Conservation (phyloP, 1,139 yeast genomes). For the Yamadazyma aaseri region DNA sequence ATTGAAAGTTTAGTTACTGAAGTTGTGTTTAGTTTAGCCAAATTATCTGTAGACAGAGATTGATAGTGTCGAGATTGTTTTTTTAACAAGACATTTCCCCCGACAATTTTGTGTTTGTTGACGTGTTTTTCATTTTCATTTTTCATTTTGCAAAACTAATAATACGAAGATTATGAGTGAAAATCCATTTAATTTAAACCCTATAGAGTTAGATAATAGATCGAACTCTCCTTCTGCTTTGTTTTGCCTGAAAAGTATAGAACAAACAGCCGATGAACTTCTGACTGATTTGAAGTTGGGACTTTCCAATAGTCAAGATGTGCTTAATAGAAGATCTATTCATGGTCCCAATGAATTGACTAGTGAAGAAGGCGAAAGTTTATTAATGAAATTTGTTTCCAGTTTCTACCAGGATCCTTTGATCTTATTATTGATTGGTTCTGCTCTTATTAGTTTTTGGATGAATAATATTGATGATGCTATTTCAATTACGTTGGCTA, state of each 20-base stretch:
- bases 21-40: too few relatives aligned
- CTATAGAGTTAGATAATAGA: slow-evolving; percentile 13
- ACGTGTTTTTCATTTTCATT: too few relatives aligned
- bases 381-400: slow-evolving; percentile 65
- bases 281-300: slow-evolving; percentile 63
- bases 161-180: slow-evolving; percentile 26
- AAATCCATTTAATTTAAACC: slow-evolving; percentile 28
- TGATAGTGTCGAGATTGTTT: too few relatives aligned
- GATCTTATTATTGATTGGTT: slow-evolving; percentile 80
- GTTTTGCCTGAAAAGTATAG: slow-evolving; percentile 57
- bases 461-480: slow-evolving; percentile 97
- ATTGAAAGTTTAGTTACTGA: too few relatives aligned
- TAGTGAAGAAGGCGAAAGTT: slow-evolving; percentile 72
- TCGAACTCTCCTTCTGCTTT: slow-evolving; percentile 46
- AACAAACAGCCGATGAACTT: slow-evolving; percentile 60
- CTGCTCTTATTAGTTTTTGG: slow-evolving; percentile 78
- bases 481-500: slow-evolving; percentile 82
- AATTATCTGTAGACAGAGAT: too few relatives aligned
- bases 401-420: slow-evolving; percentile 88
- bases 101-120: too few relatives aligned
- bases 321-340: slow-evolving; percentile 62
- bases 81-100: too few relatives aligned
- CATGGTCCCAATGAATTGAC: slow-evolving; percentile 79
- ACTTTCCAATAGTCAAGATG: slow-evolving; percentile 64
- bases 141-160: too few relatives aligned